These are phyloP conservation scores for Rhizopogon roseolus DNA, from an alignment of 768 basidiomycete genomes.

Conservation along the genomic window DNA sequence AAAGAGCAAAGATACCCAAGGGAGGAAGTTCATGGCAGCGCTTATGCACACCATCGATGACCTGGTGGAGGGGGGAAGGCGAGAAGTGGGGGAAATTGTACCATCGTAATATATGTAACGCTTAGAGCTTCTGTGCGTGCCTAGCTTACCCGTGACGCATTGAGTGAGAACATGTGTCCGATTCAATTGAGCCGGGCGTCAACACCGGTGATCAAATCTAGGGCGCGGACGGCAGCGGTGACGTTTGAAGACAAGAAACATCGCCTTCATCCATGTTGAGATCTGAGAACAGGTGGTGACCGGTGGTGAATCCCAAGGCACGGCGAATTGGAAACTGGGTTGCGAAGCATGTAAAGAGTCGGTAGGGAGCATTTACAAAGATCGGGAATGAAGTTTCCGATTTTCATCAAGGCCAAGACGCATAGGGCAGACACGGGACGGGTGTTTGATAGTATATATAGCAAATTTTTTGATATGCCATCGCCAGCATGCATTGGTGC, in stretches of 20 bases:
- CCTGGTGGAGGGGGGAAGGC: not conserved
- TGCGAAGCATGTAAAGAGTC: too few species aligned
- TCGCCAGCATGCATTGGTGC: too few species aligned
- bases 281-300: not conserved
- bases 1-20: constrained; percentile 23
- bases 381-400: too few species aligned
- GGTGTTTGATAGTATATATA: too few species aligned
- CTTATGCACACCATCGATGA: constrained; percentile 2
- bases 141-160: not conserved
- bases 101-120: constrained; percentile 13
- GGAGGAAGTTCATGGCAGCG: constrained; percentile 31
- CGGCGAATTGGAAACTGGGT: too few species aligned
- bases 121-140: constrained; percentile 10
- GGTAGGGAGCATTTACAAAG: too few species aligned
- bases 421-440: too few species aligned
- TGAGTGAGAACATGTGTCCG: constrained; percentile 2
- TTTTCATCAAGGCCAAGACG: too few species aligned
- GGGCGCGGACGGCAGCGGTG: not conserved
- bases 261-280: not conserved
- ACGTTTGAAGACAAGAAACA: not conserved
- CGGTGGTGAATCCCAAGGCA: too few species aligned
- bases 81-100: not conserved
- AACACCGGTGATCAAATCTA: not conserved
- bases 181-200: constrained; percentile 1
- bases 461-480: too few species aligned